These are phyloP conservation scores for Cylindrodendrum hubeiense DNA, from an alignment of 2,329 filamentous ascomycete species.

Conservation along the genomic window DNA sequence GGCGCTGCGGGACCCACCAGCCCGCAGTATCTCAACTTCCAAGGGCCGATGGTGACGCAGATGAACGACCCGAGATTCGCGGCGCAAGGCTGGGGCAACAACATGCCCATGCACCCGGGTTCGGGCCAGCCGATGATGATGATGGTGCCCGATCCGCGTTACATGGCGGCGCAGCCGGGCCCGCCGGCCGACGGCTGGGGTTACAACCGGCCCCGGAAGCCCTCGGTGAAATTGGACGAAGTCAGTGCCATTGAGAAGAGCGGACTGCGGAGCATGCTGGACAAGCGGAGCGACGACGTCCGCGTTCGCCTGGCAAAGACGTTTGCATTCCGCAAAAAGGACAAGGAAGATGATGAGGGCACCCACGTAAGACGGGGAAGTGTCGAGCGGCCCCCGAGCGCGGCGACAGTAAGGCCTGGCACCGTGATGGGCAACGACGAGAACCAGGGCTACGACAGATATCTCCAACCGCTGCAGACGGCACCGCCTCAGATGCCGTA, in stretches of 20 bases:
- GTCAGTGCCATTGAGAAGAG: conserved; percentile 68
- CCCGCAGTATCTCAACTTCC: conserved; percentile 55
- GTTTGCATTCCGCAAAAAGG: conserved; percentile 63
- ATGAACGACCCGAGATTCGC: conserved; percentile 24
- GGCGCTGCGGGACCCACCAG: conserved; percentile 57
- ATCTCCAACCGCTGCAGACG: conserved; percentile 25
- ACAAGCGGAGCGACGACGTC: conserved; percentile 68
- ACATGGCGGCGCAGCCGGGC: conserved; percentile 44
- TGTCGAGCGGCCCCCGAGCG: conserved; percentile 35
- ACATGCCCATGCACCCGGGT: conserved; percentile 13
- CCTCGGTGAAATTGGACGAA: conserved; percentile 62
- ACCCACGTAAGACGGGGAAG: conserved; percentile 27
- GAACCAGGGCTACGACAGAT: conserved; percentile 24
- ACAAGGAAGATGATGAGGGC: conserved; percentile 54
- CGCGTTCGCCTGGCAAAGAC: conserved; percentile 66
- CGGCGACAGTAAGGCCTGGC: conserved; percentile 36
- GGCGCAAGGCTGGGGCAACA: conserved; percentile 13
- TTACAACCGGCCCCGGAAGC: conserved; percentile 57
- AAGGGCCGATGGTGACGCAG: conserved; percentile 9
- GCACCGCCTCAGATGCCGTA: conserved; percentile 29
- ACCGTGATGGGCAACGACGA: conserved; percentile 25
- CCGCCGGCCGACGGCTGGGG: conserved; percentile 53
- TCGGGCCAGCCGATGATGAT: conserved; percentile 29
- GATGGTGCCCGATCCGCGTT: conserved; percentile 36
- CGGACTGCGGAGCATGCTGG: conserved; percentile 63